Evolutionary conservation across 2,329 filamentous ascomycete species (phyloP).

Genomic region (Diplodia sapinea): DNA sequence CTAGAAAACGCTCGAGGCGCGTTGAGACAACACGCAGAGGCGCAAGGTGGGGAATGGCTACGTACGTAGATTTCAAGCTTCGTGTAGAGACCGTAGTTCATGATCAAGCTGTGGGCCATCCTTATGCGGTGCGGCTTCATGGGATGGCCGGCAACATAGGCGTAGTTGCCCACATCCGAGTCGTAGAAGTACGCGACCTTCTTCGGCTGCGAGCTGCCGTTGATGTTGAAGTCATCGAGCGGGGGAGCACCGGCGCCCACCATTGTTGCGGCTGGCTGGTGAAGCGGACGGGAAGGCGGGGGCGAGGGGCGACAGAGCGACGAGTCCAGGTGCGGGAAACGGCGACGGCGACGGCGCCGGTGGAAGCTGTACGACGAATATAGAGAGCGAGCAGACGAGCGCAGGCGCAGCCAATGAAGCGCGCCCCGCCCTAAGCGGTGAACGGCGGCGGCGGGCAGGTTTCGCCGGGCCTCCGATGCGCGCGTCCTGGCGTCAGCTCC

Average conservation of each 20-base stretch:
- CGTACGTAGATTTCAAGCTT: slow-evolving; percentile 74
- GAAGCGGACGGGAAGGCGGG: background rate
- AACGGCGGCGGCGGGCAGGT: slow-evolving; percentile 16
- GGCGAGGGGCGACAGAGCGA: background rate
- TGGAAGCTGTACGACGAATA: background rate
- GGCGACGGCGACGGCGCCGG: background rate
- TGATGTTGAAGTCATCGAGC: slow-evolving; percentile 33
- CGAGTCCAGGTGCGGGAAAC: background rate
- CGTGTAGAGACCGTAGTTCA: slow-evolving; percentile 76
- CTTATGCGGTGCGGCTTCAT: slow-evolving; percentile 73
- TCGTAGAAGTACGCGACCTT: slow-evolving; percentile 99
- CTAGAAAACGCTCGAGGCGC: slow-evolving; percentile 24
- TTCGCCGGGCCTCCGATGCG: slow-evolving; percentile 20
- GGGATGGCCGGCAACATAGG: slow-evolving; percentile 78
- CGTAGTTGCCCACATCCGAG: slow-evolving; percentile 97
- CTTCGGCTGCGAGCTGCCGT: slow-evolving; percentile 51
- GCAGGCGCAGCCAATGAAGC: slow-evolving; percentile 1
- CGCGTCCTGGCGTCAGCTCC: slow-evolving; percentile 17
- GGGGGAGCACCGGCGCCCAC: slow-evolving; percentile 31
- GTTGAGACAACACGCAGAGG: background rate
- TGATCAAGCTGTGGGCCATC: slow-evolving; percentile 68
- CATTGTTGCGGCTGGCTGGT: slow-evolving; percentile 30
- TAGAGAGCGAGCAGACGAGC: slow-evolving; percentile 13
- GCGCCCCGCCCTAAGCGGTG: slow-evolving; percentile 8
- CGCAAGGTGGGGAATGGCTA: slow-evolving; percentile 30